These are phyloP conservation scores for Nitzschia inconspicua DNA, from an alignment of 108 stramenopile species.

Conservation along the genomic window DNA sequence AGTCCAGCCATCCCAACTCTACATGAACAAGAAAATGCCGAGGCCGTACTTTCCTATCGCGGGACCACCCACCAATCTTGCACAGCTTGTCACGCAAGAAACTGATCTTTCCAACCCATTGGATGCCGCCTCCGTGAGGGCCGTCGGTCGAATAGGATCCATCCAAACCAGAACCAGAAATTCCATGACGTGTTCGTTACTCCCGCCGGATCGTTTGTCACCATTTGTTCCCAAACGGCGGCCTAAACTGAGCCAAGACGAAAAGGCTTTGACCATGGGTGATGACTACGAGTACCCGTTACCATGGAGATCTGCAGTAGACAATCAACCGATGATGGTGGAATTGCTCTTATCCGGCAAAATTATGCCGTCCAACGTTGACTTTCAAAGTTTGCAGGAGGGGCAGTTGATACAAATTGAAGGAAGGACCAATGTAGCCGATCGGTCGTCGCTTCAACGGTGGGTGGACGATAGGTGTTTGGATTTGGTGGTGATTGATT, in stretches of 20 bases:
- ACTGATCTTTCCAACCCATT: conserved; percentile 25
- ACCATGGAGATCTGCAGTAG: conserved; percentile 20
- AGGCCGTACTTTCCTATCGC: conserved; percentile 13
- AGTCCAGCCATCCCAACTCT: not conserved
- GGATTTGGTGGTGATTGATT: conserved; percentile 28
- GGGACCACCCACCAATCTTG: conserved; percentile 9
- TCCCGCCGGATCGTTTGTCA: conserved; percentile 10
- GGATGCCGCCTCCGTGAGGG: not conserved
- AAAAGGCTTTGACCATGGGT: not conserved
- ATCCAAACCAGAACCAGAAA: conserved; percentile 20
- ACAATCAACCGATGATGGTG: conserved; percentile 17
- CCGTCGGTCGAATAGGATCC: conserved; percentile 18
- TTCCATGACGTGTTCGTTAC: conserved; percentile 17
- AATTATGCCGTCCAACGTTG: conserved; percentile 8
- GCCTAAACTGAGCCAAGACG: not conserved
- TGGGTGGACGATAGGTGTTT: conserved; percentile 25
- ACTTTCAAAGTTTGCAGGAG: conserved; percentile 16
- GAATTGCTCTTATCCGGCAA: conserved; percentile 29
- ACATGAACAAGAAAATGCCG: not conserved
- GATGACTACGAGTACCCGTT: not conserved
- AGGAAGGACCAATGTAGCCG: conserved; percentile 26
- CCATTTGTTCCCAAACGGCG: too few species aligned
- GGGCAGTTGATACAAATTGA: conserved; percentile 24
- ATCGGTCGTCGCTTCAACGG: conserved; percentile 18
- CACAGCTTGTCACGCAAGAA: conserved; percentile 7